phyloP scores from a whole-genome alignment of 2,329 filamentous ascomycete genomes.

The Pseudogymnoascus sp. region DNA sequence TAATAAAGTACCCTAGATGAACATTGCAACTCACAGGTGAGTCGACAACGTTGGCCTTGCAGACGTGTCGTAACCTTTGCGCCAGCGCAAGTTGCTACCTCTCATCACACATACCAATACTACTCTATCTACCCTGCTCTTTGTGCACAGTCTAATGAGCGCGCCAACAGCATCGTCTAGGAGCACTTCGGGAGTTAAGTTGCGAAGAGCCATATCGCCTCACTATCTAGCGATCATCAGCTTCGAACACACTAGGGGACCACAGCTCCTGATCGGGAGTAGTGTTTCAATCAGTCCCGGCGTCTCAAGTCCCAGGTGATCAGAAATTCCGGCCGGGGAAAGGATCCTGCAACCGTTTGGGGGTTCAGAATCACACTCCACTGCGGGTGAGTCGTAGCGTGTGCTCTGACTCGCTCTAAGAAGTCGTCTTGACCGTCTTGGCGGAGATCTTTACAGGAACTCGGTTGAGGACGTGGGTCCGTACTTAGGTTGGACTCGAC shows the following conservation, averaged over 20 bases:
- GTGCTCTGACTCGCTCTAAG: conserved; percentile 2
- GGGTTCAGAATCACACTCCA: neutral
- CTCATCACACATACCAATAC: neutral
- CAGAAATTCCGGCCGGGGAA: neutral
- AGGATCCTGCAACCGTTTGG: neutral
- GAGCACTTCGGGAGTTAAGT: neutral
- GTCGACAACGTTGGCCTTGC: neutral
- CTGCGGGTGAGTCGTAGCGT: neutral
- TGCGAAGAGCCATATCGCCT: neutral
- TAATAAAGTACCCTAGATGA: neutral
- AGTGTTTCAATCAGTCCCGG: neutral
- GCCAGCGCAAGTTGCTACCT: neutral
- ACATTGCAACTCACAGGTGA: neutral
- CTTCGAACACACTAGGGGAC: neutral
- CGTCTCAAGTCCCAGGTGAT: conserved; percentile 5
- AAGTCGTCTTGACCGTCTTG: conserved; percentile 1
- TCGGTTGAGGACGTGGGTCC: neutral
- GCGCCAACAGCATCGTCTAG: neutral
- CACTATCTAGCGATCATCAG: neutral
- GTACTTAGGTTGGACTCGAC: neutral
- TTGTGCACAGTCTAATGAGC: neutral
- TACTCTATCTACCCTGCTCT: neutral
- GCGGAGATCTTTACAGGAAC: neutral
- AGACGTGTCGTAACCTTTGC: neutral
- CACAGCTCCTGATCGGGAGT: neutral